Conservation (phyloP, 371 early-diverging fungal genomes). For the Massospora cicadina region DNA sequence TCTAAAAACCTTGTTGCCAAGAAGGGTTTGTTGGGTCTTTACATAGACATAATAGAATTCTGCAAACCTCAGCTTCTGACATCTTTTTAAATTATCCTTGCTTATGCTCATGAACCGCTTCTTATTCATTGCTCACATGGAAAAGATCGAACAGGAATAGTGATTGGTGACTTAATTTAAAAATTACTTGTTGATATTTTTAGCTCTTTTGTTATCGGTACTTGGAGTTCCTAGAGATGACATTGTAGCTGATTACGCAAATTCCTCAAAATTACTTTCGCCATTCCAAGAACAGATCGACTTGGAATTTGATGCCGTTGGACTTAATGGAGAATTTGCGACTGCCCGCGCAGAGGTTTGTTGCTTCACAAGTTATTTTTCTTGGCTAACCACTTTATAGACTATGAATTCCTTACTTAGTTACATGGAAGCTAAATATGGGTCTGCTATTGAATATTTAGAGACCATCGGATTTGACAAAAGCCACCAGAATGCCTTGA, state of each 20-base stretch:
- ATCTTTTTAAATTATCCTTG: neutral
- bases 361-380: neutral
- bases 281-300: neutral
- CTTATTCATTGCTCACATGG: slow-evolving; percentile 79
- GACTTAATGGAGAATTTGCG: neutral
- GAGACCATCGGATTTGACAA: slow-evolving; percentile 1
- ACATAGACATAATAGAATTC: neutral
- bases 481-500: neutral
- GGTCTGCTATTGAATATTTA: neutral
- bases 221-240: neutral
- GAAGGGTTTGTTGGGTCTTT: neutral
- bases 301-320: neutral
- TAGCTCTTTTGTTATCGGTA: slow-evolving; percentile 5
- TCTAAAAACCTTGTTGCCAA: neutral
- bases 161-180: neutral
- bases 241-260: slow-evolving; percentile 2
- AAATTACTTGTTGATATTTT: neutral
- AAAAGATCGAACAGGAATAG: slow-evolving; percentile 74
- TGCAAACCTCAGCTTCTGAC: neutral
- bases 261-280: neutral
- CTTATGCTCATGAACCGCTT: slow-evolving; percentile 21
- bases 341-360: neutral
- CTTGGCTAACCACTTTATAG: neutral
- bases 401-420: neutral
- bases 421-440: neutral